A percentile compares a stretch with the other conserved stretches of the same genome.
Conservation (phyloP, 139 green algal species). For the Protoeuglena noctilucae region DNA sequence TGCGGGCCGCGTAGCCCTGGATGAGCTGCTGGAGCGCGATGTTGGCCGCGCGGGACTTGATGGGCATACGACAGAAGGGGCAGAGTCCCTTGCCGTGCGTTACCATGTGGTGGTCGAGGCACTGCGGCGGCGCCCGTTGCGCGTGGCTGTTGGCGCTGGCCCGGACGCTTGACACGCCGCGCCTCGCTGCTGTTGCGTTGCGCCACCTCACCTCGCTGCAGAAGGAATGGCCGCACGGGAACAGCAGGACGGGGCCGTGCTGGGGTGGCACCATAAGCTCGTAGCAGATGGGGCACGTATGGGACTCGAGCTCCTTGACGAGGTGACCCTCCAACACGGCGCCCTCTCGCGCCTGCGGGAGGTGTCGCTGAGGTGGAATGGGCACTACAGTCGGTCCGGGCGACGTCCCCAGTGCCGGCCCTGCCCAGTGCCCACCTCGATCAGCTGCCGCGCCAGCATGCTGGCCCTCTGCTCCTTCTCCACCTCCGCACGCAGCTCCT, state of each 20-base stretch:
- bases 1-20: slow-evolving; percentile 16
- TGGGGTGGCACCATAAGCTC: slow-evolving; percentile 29
- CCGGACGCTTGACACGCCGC: too few relatives aligned
- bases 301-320: slow-evolving; percentile 23
- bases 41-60: slow-evolving; percentile 25
- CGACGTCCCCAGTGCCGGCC: too few relatives aligned
- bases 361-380: too few relatives aligned
- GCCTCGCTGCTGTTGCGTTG: too few relatives aligned
- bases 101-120: slow-evolving; percentile 19
- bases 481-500: slow-evolving; percentile 23
- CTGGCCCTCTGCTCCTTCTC: too few relatives aligned
- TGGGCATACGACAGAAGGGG: slow-evolving; percentile 24
- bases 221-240: slow-evolving; percentile 34
- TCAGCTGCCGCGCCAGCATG: too few relatives aligned
- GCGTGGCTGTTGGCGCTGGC: too few relatives aligned
- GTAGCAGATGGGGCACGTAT: slow-evolving; percentile 36
- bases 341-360: slow-evolving; percentile 15
- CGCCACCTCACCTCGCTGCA: too few relatives aligned
- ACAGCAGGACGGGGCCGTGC: slow-evolving; percentile 21
- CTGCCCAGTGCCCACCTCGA: too few relatives aligned
- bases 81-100: slow-evolving; percentile 17
- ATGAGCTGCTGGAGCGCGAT: slow-evolving; percentile 28
- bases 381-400: too few relatives aligned
- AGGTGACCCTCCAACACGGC: slow-evolving; percentile 27
- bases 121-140: too few relatives aligned